These are phyloP conservation scores for Blumeriella jaapii DNA, from an alignment of 2,329 filamentous ascomycete genomes.

Conservation along the genomic window DNA sequence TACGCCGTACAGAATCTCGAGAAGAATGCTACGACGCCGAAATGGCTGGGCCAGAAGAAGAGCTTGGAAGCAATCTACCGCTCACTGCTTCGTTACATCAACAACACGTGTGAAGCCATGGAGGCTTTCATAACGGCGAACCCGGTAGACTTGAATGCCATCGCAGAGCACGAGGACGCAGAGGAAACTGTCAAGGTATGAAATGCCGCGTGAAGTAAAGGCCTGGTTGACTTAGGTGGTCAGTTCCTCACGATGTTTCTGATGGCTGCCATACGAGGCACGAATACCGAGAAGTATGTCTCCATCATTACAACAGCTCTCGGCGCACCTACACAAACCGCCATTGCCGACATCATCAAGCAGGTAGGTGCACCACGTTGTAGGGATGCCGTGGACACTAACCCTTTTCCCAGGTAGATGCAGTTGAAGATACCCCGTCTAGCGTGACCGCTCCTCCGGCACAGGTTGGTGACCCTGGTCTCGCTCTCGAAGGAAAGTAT, in stretches of 20 bases:
- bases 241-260: slow-evolving; percentile 53
- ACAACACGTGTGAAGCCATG: slow-evolving; percentile 39
- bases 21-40: slow-evolving; percentile 30
- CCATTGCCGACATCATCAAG: slow-evolving; percentile 26
- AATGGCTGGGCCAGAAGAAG: slow-evolving; percentile 34
- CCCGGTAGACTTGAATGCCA: slow-evolving; percentile 42
- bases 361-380: slow-evolving; percentile 8
- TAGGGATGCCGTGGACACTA: not conserved
- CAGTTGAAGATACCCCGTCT: not conserved
- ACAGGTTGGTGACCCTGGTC: slow-evolving; percentile 16
- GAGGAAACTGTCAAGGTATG: slow-evolving; percentile 42
- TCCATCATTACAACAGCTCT: slow-evolving; percentile 31
- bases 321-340: slow-evolving; percentile 33
- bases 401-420: slow-evolving; percentile 2
- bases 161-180: slow-evolving; percentile 44
- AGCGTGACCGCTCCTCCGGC: slow-evolving; percentile 1
- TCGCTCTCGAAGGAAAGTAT: slow-evolving; percentile 39
- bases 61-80: slow-evolving; percentile 44
- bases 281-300: slow-evolving; percentile 44
- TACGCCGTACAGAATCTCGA: slow-evolving; percentile 44
- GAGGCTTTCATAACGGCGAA: slow-evolving; percentile 38
- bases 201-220: not conserved
- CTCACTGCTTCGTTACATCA: slow-evolving; percentile 43
- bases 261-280: slow-evolving; percentile 48
- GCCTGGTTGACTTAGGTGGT: slow-evolving; percentile 18